Base-by-base conservation (phyloP, 768 basidiomycete species). In the Tulasnella sp. region DNA sequence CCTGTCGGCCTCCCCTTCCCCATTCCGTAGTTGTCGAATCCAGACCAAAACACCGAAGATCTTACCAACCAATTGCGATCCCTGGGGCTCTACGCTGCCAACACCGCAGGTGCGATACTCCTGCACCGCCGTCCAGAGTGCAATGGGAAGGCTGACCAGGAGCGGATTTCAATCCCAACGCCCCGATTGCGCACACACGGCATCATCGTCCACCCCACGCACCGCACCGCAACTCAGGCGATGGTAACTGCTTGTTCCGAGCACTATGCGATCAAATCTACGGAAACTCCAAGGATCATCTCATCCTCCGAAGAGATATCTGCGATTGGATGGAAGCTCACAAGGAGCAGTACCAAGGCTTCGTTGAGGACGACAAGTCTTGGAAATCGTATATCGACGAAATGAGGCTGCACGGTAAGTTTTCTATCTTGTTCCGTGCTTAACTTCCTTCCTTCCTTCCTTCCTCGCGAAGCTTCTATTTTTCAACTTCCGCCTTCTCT, bases 211-310 rank as follows among this genome's bases (percentile, higher is more conserved):
- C 6, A 12, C 11, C 26, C 34, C 5, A 5, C 29, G 7, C 34
- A 35, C 11, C 29, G 12, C n/a, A 9, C 44, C 47, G 29, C 47
- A 52, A 72, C 12, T 62, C 59, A 34, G 72, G 77, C 29, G 80
- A 96, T 80, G 94, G 95, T 63, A 96, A 95, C 81, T 97, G 94
- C 80, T 86, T 97, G 75, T 97, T 95, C 81, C 89, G 94, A 62
- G 92, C 94, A 0, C 84, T 95, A 70, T 89, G 90, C 62, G 94
- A 96, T 81, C 94, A 96, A 79, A 83, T 94, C 19, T 87, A 89
- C 75, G 94, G 94, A 73, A 84, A 89, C 2, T 87, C 89, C 14
- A 84, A 87, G 14, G 82, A 84, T 69, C 94, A 96, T 75, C 80
- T 83, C 41, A 84, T 86, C 72, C 83, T 95, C 29, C 84, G 94